phyloP scores from a whole-genome alignment of 2,329 filamentous ascomycete genomes.

The Trichoderma pleuroti region DNA sequence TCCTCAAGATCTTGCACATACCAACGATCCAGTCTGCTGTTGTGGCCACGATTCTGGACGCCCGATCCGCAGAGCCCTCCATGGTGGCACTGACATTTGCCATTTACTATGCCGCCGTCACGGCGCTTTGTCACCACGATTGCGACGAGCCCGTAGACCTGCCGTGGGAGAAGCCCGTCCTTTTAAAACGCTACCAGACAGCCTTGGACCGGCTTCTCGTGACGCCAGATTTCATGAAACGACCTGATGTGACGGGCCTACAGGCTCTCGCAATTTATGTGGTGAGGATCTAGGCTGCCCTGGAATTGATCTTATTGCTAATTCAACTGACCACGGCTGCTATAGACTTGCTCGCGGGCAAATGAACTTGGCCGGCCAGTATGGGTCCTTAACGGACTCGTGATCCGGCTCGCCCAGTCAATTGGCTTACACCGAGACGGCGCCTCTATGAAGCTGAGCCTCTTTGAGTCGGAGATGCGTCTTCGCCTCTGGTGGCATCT shows the following conservation, averaged over 20 bases:
- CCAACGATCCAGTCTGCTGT: neutral
- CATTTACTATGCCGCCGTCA: neutral
- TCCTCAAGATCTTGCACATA: neutral
- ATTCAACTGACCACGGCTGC: neutral
- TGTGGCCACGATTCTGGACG: neutral
- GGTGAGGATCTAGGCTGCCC: neutral
- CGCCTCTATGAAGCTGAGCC: neutral
- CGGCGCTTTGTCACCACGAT: neutral
- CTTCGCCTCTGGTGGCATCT: neutral
- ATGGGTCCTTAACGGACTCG: neutral
- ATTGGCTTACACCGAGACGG: neutral
- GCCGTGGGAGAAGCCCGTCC: neutral
- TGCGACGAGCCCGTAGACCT: neutral
- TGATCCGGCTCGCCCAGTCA: neutral
- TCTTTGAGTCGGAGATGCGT: neutral
- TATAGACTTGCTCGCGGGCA: neutral
- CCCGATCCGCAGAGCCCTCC: neutral
- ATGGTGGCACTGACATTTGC: neutral
- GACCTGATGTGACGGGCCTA: neutral
- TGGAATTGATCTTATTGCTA: neutral
- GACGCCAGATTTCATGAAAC: neutral
- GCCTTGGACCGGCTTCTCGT: neutral
- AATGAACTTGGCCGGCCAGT: neutral
- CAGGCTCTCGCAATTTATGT: neutral
- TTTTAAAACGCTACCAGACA: neutral